phyloP scores from a whole-genome alignment of 139 green algal species.

The Haematococcus lacustris region DNA sequence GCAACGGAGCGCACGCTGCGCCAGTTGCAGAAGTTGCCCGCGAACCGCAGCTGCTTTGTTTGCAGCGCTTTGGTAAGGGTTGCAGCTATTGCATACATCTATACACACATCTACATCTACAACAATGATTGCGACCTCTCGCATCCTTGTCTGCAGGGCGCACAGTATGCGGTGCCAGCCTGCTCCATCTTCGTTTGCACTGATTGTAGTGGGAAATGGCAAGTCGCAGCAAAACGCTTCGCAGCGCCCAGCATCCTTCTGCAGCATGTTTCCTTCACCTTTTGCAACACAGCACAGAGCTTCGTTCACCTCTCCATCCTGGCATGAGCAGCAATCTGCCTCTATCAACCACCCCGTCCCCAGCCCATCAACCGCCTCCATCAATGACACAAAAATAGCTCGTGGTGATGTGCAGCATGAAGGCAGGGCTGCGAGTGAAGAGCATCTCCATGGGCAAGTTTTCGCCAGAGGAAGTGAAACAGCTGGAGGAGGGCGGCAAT shows the following conservation, averaged over 20 bases:
- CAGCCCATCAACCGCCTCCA: no score
- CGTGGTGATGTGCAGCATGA: conserved; percentile 6
- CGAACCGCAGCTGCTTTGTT: conserved; percentile 3
- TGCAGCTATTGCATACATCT: neutral
- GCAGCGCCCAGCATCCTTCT: no score
- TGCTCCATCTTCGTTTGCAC: conserved; percentile 17
- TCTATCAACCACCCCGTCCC: neutral
- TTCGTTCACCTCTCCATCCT: neutral
- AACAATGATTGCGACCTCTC: neutral
- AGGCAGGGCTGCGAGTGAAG: conserved; percentile 9
- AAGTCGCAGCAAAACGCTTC: neutral
- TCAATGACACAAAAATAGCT: neutral
- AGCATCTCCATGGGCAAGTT: conserved; percentile 18
- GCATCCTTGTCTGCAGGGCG: conserved; percentile 2
- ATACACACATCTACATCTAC: neutral
- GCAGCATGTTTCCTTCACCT: no score
- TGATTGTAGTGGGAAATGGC: conserved; percentile 12
- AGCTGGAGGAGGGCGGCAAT: conserved; percentile 12
- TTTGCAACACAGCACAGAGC: neutral
- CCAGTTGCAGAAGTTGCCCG: conserved; percentile 2
- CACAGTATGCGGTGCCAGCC: conserved; percentile 9
- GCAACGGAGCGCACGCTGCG: no score
- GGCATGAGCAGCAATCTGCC: neutral
- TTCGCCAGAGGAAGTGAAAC: conserved; percentile 12
- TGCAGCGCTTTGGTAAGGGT: conserved; percentile 3